Evolutionary conservation across 768 basidiomycete species (phyloP), one percentile per base, ranked within the genome.

Genomic region (Phylloporus sp.): DNA sequence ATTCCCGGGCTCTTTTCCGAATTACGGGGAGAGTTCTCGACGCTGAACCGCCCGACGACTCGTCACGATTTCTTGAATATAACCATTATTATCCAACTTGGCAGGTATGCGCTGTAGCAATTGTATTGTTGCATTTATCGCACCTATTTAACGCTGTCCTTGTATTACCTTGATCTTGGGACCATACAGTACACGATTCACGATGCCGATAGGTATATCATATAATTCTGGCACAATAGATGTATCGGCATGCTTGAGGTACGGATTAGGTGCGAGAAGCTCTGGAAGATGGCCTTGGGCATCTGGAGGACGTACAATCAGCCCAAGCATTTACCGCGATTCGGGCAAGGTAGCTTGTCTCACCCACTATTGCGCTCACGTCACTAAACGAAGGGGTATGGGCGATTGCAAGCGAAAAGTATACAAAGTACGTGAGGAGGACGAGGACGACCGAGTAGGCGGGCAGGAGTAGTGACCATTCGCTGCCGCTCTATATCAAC

Each of bases 401-500:
- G 33, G 77, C 74, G 13, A 92, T 66, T 3, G 89, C 87, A 53
- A 93, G 70, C 7, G 86, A 77, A 55, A 84, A 83, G 61, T 93
- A 92, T 6, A 76, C 71, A 58, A 81, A 75, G 63, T 92, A 93
- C 6, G 88, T 84, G 49, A 86, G 74, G 42, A 92, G 75, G 42
- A 82, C 77, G 9, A 82, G 53, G 40, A 91, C 69, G 42, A 88
- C 69, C 10, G 84, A 76, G 70, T 84, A 93, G 5, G 91, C 78
- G 22, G 91, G 91, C 15, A 92, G 58, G 17, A 92, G 77, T 22
- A 93, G 56, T 22, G 88, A 78, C 90, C 91, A 93, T 72, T 93
- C 89, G 17, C 90, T 92, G 52, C 22, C 15, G n/a, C 39, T 14
- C 23, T 23, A 27, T 46, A 29, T 22, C n/a, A n/a, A n/a, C n/a